A percentile compares a stretch with the other conserved stretches of the same genome.
Conservation (phyloP, 306 rosid species). For the Hylodesmum podocarpum region DNA sequence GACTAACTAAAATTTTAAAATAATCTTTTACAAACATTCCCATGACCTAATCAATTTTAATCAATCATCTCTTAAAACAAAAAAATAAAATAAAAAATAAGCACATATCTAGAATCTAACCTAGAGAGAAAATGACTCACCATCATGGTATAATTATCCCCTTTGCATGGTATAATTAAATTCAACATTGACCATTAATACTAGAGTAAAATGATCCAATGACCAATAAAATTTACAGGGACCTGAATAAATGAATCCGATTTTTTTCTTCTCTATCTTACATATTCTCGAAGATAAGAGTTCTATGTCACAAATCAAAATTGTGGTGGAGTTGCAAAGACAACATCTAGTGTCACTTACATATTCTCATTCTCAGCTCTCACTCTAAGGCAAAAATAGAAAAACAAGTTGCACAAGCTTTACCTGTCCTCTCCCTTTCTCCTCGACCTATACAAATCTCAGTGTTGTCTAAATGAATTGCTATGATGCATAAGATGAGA, state of each 20-base stretch:
- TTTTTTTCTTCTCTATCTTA: constrained; percentile 57
- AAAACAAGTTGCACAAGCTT: constrained; percentile 55
- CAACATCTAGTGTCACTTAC: constrained; percentile 70
- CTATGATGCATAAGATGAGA: constrained; percentile 26
- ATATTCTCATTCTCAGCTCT: constrained; percentile 49
- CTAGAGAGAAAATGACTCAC: not conserved
- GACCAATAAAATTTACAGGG: constrained; percentile 18
- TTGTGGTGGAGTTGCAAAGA: constrained; percentile 71
- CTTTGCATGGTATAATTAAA: not conserved
- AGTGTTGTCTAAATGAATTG: constrained; percentile 40
- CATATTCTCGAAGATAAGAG: constrained; percentile 61
- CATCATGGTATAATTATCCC: not conserved
- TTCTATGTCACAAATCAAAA: constrained; percentile 97
- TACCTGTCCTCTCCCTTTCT: constrained; percentile 39
- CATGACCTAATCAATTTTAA: not conserved
- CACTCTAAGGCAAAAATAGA: constrained; percentile 46
- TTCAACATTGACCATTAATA: not conserved
- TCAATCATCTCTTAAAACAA: not conserved
- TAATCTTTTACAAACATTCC: no score
- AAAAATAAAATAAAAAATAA: no score
- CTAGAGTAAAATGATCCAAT: not conserved
- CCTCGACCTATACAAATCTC: constrained; percentile 44
- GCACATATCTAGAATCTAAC: not conserved
- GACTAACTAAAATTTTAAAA: no score
- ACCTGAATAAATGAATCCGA: constrained; percentile 50